Evolutionary conservation across 225 moss, liverwort and hornwort species (phyloP), one percentile per base, ranked within the genome.

Genomic region (Asterella californica): DNA sequence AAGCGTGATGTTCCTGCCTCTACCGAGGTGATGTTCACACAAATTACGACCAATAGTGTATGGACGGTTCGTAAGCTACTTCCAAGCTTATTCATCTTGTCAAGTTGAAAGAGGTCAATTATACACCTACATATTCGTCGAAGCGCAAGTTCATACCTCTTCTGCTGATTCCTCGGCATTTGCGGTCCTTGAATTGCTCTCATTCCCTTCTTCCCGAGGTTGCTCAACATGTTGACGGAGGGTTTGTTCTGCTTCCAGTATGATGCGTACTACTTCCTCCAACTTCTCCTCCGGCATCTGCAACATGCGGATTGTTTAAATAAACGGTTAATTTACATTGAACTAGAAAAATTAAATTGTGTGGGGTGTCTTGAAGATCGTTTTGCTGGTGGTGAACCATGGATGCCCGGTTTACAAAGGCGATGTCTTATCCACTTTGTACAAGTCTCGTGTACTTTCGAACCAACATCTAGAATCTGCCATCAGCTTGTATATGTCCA

Each of bases 201-300:
- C 74, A 33, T 0, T 14, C 1, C 52, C 53, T 74, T 74, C 53
- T 34, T 54, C 29, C 33, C 8, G 30, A 1, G 15, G 2, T 15
- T 54, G 36, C 75, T 75, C 19, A 25, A 22, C 59, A 32, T 9
- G 25, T 24, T 0, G 57, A 57, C 37, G 59, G 24, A 57, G 59
- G 21, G 37, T 59, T 76, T 76, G 36, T 75, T 92, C 90, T 54
- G 91, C 90, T 75, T 92, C 86, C 63, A 79, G 88, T 10, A 96
- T 84, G 49, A 94, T 92, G 19, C 22, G 83, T 79, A 96, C 81
- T 73, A 94, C 80, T 32, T 85, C 90, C 80, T 94, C 87, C 81
- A 96, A 82, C 67, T 96, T 91, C 47, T 83, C 71, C 66, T 80
- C 74, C 83, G 96, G 89, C 94, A 94, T 94, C 96, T 94, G 82